Percentiles rank a stretch among this genome's conserved stretches.
These are phyloP conservation scores for Cinchona pubescens DNA, from an alignment of 257 asterid species.

Conservation along the genomic window DNA sequence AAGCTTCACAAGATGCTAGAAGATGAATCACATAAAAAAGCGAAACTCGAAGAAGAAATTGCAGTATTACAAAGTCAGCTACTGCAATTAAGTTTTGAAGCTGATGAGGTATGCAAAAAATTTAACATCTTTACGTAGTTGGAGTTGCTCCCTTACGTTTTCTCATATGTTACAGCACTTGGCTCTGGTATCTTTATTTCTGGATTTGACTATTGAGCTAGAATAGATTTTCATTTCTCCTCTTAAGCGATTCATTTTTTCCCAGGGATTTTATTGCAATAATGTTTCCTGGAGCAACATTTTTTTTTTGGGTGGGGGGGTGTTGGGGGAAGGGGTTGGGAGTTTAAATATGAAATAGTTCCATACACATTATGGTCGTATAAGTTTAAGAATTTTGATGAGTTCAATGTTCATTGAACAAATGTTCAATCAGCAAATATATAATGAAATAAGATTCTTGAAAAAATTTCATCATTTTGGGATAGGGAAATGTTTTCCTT, in stretches of 20 bases:
- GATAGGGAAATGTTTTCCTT: too few species aligned
- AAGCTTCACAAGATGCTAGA: constrained; percentile 65
- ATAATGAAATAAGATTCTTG: neutral
- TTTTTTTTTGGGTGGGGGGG: neutral
- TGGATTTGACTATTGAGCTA: neutral
- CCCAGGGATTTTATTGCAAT: too few species aligned
- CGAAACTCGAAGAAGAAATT: constrained; percentile 68
- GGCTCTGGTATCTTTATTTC: neutral
- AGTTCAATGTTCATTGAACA: neutral
- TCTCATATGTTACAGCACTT: neutral
- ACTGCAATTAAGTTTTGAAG: constrained; percentile 71
- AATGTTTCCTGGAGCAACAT: neutral
- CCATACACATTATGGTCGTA: neutral
- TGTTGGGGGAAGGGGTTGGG: neutral
- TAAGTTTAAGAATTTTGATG: neutral
- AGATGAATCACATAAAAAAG: constrained; percentile 55
- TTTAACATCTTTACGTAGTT: neutral
- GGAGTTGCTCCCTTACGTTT: neutral
- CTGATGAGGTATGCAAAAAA: constrained; percentile 59
- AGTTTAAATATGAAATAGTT: neutral
- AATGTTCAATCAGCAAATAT: neutral
- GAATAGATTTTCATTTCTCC: neutral
- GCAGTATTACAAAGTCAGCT: constrained; percentile 56
- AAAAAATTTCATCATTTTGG: too few species aligned
- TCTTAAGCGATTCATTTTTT: neutral